Evolutionary conservation across 257 asterid genomes (phyloP).

Genomic region (Nicotiana obtusifolia): DNA sequence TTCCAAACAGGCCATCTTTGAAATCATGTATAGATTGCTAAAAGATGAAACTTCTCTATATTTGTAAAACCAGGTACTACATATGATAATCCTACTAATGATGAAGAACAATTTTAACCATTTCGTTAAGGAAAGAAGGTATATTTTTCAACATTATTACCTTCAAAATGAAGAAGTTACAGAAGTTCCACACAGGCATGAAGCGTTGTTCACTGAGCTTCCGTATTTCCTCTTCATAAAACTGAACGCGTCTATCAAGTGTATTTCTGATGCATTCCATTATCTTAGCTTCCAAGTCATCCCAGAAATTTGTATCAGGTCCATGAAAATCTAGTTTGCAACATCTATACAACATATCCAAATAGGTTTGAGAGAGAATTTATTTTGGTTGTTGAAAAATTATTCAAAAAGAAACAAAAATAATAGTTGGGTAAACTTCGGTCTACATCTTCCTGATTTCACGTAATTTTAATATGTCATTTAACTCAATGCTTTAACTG

Average conservation of each 20-base stretch:
- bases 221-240: constrained; percentile 96
- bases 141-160: constrained; percentile 20
- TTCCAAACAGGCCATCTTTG: not conserved
- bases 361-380: constrained; percentile 10
- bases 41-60: not conserved
- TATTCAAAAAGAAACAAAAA: not conserved
- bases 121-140: not conserved
- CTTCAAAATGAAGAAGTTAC: constrained; percentile 92
- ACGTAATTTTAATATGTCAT: not conserved
- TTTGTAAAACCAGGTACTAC: not conserved
- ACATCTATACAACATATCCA: constrained; percentile 51
- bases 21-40: not conserved
- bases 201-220: constrained; percentile 97
- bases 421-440: not conserved
- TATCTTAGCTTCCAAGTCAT: constrained; percentile 79
- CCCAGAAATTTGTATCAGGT: constrained; percentile 85
- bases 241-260: constrained; percentile 84
- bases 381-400: not conserved
- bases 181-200: constrained; percentile 97
- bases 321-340: constrained; percentile 90
- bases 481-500: not conserved
- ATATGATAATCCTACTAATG: not conserved
- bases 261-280: constrained; percentile 91
- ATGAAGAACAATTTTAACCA: not conserved
- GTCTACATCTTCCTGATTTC: not conserved